Percentiles rank a stretch among this genome's conserved stretches.
phyloP scores from a whole-genome alignment of 129 eudicot species.

The Solidago caesia region DNA sequence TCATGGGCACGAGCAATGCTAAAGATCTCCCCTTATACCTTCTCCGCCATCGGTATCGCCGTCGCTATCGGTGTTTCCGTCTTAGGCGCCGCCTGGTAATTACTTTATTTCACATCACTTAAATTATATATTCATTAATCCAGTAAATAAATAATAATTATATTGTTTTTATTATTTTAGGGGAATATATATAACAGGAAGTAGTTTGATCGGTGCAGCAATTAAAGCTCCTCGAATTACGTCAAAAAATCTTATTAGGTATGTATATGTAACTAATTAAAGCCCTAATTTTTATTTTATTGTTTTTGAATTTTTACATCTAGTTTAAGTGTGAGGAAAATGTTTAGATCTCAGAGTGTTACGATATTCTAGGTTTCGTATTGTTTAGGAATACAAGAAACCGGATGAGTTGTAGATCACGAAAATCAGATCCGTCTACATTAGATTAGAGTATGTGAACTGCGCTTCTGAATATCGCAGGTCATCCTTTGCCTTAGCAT shows the following conservation, averaged over 20 bases:
- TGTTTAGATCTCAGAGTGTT: not conserved
- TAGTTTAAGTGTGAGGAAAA: not conserved
- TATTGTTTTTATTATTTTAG: conserved; percentile 23
- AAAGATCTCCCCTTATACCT: conserved; percentile 81
- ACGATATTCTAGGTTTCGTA: not conserved
- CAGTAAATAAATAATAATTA: no score
- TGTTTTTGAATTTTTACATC: not conserved
- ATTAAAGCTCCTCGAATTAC: conserved; percentile 95
- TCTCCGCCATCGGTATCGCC: conserved; percentile 80
- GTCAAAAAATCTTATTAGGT: conserved; percentile 85
- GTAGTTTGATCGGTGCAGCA: conserved; percentile 95
- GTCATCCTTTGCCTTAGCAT: not conserved
- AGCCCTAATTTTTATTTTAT: not conserved
- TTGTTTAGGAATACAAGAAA: conserved; percentile 7
- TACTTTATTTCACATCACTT: not conserved
- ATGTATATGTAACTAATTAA: not conserved
- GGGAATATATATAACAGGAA: conserved; percentile 89
- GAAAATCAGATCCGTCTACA: not conserved
- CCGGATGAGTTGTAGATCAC: not conserved
- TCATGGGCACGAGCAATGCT: conserved; percentile 67
- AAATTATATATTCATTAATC: not conserved
- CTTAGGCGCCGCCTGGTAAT: conserved; percentile 77
- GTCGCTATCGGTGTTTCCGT: conserved; percentile 76
- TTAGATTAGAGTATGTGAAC: not conserved
- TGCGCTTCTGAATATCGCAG: not conserved